A percentile compares a stretch with the other conserved stretches of the same genome.
These are phyloP conservation scores for Pseudomassariella vexata DNA, from an alignment of 2,329 filamentous ascomycete species.

Conservation along the genomic window DNA sequence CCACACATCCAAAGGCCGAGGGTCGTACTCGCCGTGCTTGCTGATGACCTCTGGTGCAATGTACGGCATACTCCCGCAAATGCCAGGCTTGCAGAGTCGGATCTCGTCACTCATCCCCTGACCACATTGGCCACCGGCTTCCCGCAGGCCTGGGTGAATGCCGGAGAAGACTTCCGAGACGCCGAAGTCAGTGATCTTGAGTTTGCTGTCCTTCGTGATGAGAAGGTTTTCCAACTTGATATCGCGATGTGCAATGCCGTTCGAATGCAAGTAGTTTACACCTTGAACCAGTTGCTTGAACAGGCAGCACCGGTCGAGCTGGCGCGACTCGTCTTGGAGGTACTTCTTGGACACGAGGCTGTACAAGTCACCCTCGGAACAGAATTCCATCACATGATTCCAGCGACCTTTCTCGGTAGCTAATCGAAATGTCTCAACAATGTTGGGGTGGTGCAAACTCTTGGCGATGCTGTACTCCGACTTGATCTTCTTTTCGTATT, in stretches of 20 bases:
- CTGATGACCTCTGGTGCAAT: conserved; percentile 79
- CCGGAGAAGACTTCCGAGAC: conserved; percentile 82
- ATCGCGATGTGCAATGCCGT: conserved; percentile 85
- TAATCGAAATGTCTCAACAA: conserved; percentile 73
- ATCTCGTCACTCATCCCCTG: conserved; percentile 61
- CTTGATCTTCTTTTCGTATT: conserved; percentile 86
- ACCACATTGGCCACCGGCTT: conserved; percentile 68
- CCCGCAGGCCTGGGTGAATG: conserved; percentile 70
- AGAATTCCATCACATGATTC: conserved; percentile 94
- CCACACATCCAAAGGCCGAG: conserved; percentile 80
- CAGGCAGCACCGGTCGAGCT: conserved; percentile 69
- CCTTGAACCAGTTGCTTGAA: conserved; percentile 88
- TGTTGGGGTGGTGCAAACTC: conserved; percentile 79
- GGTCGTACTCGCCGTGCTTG: conserved; percentile 62
- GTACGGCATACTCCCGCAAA: conserved; percentile 81
- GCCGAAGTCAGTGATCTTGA: conserved; percentile 91
- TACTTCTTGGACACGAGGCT: conserved; percentile 66
- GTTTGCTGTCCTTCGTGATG: conserved; percentile 69
- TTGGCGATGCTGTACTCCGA: conserved; percentile 86
- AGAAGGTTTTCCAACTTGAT: conserved; percentile 87
- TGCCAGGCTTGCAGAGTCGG: conserved; percentile 68
- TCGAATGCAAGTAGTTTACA: conserved; percentile 72
- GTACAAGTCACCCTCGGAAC: conserved; percentile 75
- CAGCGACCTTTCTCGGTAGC: conserved; percentile 70
- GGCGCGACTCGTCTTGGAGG: conserved; percentile 58